A percentile compares a stretch with the other conserved stretches of the same genome.
Conservation (phyloP, 2,329 filamentous ascomycete species). For the Ceratocystis variospora region DNA sequence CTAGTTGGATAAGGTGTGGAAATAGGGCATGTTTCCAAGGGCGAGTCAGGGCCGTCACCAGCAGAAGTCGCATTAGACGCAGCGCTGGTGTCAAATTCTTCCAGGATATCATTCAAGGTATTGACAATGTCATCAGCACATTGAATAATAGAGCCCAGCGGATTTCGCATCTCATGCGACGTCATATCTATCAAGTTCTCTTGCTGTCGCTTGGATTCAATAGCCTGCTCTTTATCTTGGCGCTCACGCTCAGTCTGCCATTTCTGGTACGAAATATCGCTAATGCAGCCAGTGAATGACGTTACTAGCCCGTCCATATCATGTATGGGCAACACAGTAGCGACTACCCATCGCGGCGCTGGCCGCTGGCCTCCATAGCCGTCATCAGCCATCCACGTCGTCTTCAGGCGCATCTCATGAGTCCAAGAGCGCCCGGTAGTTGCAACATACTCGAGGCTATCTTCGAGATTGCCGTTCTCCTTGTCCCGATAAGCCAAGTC, state of each 20-base stretch:
- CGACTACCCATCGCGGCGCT: slow-evolving; percentile 36
- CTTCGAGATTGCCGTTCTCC: slow-evolving; percentile 30
- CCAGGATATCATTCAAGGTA: slow-evolving; percentile 31
- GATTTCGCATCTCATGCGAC: slow-evolving; percentile 60
- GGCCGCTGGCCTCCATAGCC: slow-evolving; percentile 31
- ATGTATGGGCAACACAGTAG: slow-evolving; percentile 38
- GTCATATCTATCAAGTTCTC: slow-evolving; percentile 72
- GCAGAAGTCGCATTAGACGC: slow-evolving; percentile 6
- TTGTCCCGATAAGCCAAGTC: slow-evolving; percentile 33
- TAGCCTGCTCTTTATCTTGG: slow-evolving; percentile 39
- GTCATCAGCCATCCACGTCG: slow-evolving; percentile 34
- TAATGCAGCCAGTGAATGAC: slow-evolving; percentile 35
- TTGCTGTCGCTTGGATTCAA: slow-evolving; percentile 52
- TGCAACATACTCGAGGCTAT: slow-evolving; percentile 30
- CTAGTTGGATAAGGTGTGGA: background rate
- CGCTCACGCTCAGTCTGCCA: slow-evolving; percentile 39
- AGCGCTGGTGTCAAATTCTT: slow-evolving; percentile 26
- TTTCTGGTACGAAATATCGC: slow-evolving; percentile 36
- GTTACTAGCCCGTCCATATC: slow-evolving; percentile 34
- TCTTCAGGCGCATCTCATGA: slow-evolving; percentile 37
- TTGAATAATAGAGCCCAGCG: slow-evolving; percentile 58
- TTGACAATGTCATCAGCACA: slow-evolving; percentile 57
- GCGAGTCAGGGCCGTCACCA: slow-evolving; percentile 14
- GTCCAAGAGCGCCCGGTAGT: slow-evolving; percentile 32
- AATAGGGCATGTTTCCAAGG: background rate